Percentiles rank a stretch among this genome's conserved stretches.
phyloP scores from a whole-genome alignment of 2,329 filamentous ascomycete genomes.

The Dothistroma septosporum region DNA sequence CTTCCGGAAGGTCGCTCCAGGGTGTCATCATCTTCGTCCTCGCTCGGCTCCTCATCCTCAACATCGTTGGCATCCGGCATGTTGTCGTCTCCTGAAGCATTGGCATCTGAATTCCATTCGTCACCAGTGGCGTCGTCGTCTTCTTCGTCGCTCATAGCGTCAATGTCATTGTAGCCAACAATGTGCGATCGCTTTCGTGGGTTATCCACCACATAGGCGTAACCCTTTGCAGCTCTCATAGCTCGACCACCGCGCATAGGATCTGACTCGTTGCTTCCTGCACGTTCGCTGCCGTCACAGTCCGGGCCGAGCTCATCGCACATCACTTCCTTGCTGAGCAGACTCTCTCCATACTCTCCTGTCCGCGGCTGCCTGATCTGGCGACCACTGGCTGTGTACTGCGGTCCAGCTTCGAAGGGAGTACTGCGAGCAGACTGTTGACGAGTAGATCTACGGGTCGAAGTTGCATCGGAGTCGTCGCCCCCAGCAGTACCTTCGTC shows the following conservation, averaged over 20 bases:
- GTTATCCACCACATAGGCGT: conserved; percentile 28
- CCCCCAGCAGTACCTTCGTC: conserved; percentile 61
- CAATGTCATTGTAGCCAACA: conserved; percentile 55
- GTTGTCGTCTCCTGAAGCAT: conserved; percentile 59
- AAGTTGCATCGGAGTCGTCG: conserved; percentile 64
- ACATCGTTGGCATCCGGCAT: conserved; percentile 47
- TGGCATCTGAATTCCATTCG: conserved; percentile 69
- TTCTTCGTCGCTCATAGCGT: conserved; percentile 61
- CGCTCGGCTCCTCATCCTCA: conserved; percentile 48
- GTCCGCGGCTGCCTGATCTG: conserved; percentile 67
- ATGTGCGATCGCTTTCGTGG: conserved; percentile 47
- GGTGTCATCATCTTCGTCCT: conserved; percentile 36
- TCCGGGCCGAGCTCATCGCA: conserved; percentile 35
- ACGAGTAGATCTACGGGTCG: conserved; percentile 60
- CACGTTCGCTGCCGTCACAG: conserved; percentile 32
- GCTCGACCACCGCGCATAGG: conserved; percentile 35
- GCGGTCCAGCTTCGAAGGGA: conserved; percentile 64
- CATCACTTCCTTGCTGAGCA: conserved; percentile 53
- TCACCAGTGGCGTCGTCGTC: conserved; percentile 56
- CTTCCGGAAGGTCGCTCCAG: conserved; percentile 38
- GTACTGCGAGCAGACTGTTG: conserved; percentile 62
- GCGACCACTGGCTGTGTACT: conserved; percentile 77
- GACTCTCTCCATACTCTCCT: conserved; percentile 60
- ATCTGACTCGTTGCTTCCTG: conserved; percentile 46
- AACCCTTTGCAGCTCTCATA: conserved; percentile 25